These are phyloP conservation scores for Camelina sativa DNA, from an alignment of 345 rosid species.

Conservation along the genomic window DNA sequence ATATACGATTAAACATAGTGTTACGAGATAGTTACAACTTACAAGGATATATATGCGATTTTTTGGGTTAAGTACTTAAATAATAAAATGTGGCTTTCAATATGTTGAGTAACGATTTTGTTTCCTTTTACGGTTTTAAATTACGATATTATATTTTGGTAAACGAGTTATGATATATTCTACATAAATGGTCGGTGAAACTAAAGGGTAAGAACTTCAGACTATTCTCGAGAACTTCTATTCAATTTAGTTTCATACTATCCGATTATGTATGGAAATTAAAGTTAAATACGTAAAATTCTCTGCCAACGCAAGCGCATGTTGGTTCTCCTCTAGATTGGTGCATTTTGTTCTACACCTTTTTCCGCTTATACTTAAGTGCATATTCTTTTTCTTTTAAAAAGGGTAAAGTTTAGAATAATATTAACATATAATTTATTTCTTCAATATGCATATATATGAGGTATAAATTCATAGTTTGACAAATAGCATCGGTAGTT, in stretches of 20 bases:
- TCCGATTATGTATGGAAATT: constrained; percentile 2
- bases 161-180: constrained; percentile 31
- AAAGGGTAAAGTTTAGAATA: neutral
- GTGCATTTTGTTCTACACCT: constrained; percentile 15
- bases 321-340: constrained; percentile 43
- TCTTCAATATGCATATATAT: neutral
- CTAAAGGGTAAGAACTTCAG: constrained; percentile 21
- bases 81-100: neutral
- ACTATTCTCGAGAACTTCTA: constrained; percentile 37
- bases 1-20: neutral
- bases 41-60: neutral
- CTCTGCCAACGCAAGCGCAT: constrained; percentile 31
- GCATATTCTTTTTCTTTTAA: neutral
- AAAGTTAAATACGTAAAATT: neutral
- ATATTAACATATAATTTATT: neutral
- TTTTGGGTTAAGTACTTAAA: neutral
- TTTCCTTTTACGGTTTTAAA: neutral
- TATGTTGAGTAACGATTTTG: neutral
- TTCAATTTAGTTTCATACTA: constrained; percentile 5
- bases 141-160: constrained; percentile 26
- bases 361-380: neutral
- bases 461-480: neutral
- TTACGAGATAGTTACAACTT: constrained; percentile 2
- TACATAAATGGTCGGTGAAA: constrained; percentile 37
- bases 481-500: neutral